Evolutionary conservation across 169 alveolate species (phyloP).

Genomic region (Babesia gibsoni): DNA sequence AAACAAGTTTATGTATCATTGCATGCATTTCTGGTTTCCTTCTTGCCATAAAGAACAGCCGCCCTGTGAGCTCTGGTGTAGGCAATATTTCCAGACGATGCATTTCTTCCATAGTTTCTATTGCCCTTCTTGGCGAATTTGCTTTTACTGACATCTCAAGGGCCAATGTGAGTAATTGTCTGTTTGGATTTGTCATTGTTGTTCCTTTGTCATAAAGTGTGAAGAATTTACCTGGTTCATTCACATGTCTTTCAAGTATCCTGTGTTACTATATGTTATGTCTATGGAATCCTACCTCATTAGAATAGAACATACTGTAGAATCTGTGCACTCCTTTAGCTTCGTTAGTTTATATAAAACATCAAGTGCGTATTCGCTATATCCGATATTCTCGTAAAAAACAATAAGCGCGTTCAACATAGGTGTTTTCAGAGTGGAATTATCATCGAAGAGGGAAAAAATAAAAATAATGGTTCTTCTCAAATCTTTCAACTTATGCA

Average conservation of each 20-base stretch:
- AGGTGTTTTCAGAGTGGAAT: slow-evolving; percentile 1
- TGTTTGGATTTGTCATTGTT: slow-evolving; percentile 14
- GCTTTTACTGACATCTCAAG: slow-evolving; percentile 63
- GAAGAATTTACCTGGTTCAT: slow-evolving; percentile 69
- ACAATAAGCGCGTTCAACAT: slow-evolving; percentile 72
- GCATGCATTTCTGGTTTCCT: slow-evolving; percentile 75
- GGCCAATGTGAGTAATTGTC: slow-evolving; percentile 57
- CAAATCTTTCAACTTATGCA: background rate
- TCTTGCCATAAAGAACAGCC: slow-evolving; percentile 76
- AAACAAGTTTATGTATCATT: slow-evolving; percentile 56
- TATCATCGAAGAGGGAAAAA: too few species aligned
- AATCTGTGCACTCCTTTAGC: slow-evolving; percentile 61
- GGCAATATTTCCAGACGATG: slow-evolving; percentile 72
- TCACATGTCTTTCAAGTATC: slow-evolving; percentile 50
- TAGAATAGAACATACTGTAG: slow-evolving; percentile 50
- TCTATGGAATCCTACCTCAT: slow-evolving; percentile 37
- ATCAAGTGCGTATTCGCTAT: slow-evolving; percentile 77
- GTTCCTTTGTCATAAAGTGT: slow-evolving; percentile 56
- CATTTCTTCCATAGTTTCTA: slow-evolving; percentile 72
- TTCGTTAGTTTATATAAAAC: slow-evolving; percentile 69
- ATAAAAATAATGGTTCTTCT: too few species aligned
- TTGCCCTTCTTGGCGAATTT: slow-evolving; percentile 65
- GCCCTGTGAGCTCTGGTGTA: slow-evolving; percentile 69
- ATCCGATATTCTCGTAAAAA: slow-evolving; percentile 75
- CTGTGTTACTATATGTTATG: background rate